A percentile compares a stretch with the other conserved stretches of the same genome.
phyloP scores from a whole-genome alignment of 345 rosid species.

The Sonneratia alba region DNA sequence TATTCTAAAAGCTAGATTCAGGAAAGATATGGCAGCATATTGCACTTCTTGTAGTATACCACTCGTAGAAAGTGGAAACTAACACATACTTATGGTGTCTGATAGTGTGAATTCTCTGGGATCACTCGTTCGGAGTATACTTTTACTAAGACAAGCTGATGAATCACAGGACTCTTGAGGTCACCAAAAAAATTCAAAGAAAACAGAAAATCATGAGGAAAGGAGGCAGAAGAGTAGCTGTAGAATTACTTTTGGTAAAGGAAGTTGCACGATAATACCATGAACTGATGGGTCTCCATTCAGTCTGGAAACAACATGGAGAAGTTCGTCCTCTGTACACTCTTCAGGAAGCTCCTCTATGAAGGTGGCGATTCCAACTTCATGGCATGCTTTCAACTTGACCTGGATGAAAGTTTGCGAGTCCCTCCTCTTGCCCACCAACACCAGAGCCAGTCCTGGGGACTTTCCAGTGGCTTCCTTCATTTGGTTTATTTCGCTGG shows the following conservation, averaged over 20 bases:
- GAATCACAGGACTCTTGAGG: too few relatives aligned
- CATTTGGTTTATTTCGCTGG: constrained; percentile 13
- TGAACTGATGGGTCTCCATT: constrained; percentile 19
- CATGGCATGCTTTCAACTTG: constrained; percentile 24
- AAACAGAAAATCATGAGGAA: background rate
- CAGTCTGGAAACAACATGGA: constrained; percentile 11
- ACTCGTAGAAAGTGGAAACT: too few relatives aligned
- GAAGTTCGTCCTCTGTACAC: constrained; percentile 19
- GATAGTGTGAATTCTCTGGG: too few relatives aligned
- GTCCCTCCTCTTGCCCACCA: constrained; percentile 21
- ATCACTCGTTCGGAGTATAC: background rate
- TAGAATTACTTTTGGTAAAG: constrained; percentile 23
- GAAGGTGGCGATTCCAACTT: constrained; percentile 18
- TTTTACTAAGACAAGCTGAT: background rate
- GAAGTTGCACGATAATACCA: constrained; percentile 31
- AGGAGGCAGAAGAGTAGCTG: background rate
- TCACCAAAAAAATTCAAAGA: background rate
- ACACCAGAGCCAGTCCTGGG: constrained; percentile 19
- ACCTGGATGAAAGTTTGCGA: constrained; percentile 14
- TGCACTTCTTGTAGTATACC: too few relatives aligned
- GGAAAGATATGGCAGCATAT: too few relatives aligned
- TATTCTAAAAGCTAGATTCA: too few relatives aligned
- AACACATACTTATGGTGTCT: too few relatives aligned
- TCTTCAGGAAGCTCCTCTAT: constrained; percentile 11
- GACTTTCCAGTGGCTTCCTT: constrained; percentile 15